A percentile compares a stretch with the other conserved stretches of the same genome.
These are phyloP conservation scores for Solanum habrochaites DNA, from an alignment of 257 asterid species.

Conservation along the genomic window DNA sequence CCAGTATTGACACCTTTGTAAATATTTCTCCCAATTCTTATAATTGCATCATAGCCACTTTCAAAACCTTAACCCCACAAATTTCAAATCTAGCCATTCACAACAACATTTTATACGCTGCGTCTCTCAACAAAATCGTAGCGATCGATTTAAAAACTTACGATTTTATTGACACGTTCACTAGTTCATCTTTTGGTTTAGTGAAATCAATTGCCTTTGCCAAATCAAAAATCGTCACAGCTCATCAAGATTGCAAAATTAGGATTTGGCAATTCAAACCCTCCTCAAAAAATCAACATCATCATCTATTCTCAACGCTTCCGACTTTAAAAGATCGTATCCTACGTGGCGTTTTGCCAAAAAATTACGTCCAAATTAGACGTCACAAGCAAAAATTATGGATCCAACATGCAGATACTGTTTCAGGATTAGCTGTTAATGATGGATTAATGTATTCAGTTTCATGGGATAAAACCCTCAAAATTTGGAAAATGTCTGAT, in stretches of 20 bases:
- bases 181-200: constrained; percentile 20
- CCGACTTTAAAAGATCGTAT: constrained; percentile 70
- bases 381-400: constrained; percentile 71
- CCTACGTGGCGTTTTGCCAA: constrained; percentile 72
- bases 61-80: constrained; percentile 22
- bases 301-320: constrained; percentile 50
- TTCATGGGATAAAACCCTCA: constrained; percentile 85
- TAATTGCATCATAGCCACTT: constrained; percentile 10
- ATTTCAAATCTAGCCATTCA: constrained; percentile 45
- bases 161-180: constrained; percentile 18
- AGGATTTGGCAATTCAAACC: constrained; percentile 71
- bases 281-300: constrained; percentile 55
- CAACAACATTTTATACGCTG: constrained; percentile 28
- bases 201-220: constrained; percentile 43
- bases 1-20: constrained; percentile 14
- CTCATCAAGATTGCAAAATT: constrained; percentile 70
- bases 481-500: constrained; percentile 72
- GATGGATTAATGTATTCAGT: constrained; percentile 64
- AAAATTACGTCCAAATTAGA: constrained; percentile 64
- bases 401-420: constrained; percentile 89
- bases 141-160: constrained; percentile 24
- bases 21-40: background rate
- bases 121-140: constrained; percentile 24
- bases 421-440: constrained; percentile 59
- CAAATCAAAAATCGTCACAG: constrained; percentile 40